Conservation (phyloP, 2,329 filamentous ascomycete species). For the Nigrograna mackinnonii region DNA sequence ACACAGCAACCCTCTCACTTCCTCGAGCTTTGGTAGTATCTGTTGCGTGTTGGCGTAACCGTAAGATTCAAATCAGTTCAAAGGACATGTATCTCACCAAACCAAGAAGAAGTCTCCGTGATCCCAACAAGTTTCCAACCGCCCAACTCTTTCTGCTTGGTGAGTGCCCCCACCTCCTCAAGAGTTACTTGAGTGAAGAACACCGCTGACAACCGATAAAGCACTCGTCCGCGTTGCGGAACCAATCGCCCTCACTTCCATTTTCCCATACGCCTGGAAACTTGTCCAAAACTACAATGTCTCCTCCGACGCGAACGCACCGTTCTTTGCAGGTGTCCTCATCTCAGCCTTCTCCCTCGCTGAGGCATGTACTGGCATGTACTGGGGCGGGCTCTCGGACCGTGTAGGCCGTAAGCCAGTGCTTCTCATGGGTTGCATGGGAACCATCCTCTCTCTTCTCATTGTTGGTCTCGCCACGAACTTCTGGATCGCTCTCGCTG, state of each 20-base stretch:
- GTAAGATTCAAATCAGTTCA: conserved; percentile 58
- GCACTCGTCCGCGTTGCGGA: conserved; percentile 91
- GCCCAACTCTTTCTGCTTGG: conserved; percentile 83
- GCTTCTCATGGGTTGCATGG: conserved; percentile 60
- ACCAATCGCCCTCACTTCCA: conserved; percentile 89
- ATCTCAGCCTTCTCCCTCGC: conserved; percentile 91
- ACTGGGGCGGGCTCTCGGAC: conserved; percentile 44
- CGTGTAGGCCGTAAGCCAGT: conserved; percentile 45
- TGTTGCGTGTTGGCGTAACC: conserved; percentile 29
- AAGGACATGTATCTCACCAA: conserved; percentile 64
- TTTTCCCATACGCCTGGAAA: conserved; percentile 74
- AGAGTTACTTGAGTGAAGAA: not conserved
- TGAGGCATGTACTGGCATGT: conserved; percentile 83
- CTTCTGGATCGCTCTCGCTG: conserved; percentile 80
- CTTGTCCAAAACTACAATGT: conserved; percentile 41
- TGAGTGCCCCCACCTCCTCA: conserved; percentile 48
- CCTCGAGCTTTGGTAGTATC: not conserved
- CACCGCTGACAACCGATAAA: conserved; percentile 40
- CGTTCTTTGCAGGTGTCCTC: conserved; percentile 83
- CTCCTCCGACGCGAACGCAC: conserved; percentile 53
- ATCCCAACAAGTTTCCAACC: conserved; percentile 77
- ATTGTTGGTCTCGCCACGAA: conserved; percentile 81
- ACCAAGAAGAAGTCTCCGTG: conserved; percentile 58
- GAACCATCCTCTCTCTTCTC: conserved; percentile 81
- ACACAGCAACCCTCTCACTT: conserved; percentile 4